phyloP scores from a whole-genome alignment of 148 eudicot genomes.

The Camellia sinensis region DNA sequence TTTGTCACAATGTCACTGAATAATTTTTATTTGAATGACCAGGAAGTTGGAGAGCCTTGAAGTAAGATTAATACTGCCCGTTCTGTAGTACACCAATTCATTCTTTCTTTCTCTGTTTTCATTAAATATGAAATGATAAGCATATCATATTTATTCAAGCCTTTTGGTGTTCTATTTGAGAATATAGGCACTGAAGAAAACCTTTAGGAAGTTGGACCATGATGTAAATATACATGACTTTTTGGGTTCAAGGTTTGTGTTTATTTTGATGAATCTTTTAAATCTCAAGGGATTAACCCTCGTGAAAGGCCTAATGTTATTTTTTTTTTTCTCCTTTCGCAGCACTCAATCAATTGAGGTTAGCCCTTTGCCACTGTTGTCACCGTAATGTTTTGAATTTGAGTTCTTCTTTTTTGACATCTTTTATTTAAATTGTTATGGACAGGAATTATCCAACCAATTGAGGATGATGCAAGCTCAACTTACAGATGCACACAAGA shows the following conservation, averaged over 20 bases:
- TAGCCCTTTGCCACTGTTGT: slow-evolving; percentile 20
- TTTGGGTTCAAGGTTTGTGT: slow-evolving; percentile 41
- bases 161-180: slow-evolving; percentile 22
- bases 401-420: slow-evolving; percentile 24
- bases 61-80: slow-evolving; percentile 47
- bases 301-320: not conserved
- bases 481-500: slow-evolving; percentile 39
- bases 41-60: slow-evolving; percentile 97
- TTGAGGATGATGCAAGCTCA: slow-evolving; percentile 38
- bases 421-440: slow-evolving; percentile 19
- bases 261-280: slow-evolving; percentile 3
- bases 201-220: slow-evolving; percentile 54
- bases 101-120: not conserved
- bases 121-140: not conserved
- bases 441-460: slow-evolving; percentile 43
- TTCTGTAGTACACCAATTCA: not conserved
- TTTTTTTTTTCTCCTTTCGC: slow-evolving; percentile 14
- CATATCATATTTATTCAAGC: not conserved
- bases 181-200: slow-evolving; percentile 63
- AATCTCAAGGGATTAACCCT: not conserved
- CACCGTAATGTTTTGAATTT: not conserved
- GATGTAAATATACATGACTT: slow-evolving; percentile 57
- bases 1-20: slow-evolving; percentile 12
- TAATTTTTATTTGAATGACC: slow-evolving; percentile 32
- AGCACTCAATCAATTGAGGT: slow-evolving; percentile 56